phyloP scores from a whole-genome alignment of 176 grass and related monocot species.

The Triticum urartu region DNA sequence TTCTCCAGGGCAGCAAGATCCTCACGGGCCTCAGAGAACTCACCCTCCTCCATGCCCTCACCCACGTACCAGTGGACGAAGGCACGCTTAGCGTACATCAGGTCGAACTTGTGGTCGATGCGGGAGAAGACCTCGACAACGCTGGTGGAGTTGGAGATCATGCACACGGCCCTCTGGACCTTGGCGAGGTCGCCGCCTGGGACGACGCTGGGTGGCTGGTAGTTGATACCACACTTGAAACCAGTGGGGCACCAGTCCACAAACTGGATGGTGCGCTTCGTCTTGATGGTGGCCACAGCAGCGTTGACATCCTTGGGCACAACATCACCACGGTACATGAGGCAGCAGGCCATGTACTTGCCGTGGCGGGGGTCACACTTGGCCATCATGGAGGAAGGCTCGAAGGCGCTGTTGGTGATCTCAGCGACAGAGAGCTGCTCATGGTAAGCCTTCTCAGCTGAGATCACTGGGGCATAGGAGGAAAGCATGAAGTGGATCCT shows the following conservation, averaged over 20 bases:
- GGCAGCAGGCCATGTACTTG: constrained; percentile 68
- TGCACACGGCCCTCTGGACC: constrained; percentile 60
- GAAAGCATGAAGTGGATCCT: constrained; percentile 70
- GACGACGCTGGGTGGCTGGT: constrained; percentile 51
- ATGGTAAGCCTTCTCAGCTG: constrained; percentile 56
- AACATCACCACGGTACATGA: constrained; percentile 58
- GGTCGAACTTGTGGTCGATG: constrained; percentile 59
- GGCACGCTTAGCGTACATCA: constrained; percentile 61
- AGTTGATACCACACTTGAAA: constrained; percentile 65
- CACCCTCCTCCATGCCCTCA: constrained; percentile 62
- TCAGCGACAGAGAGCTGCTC: constrained; percentile 57
- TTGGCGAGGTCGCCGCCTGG: constrained; percentile 47
- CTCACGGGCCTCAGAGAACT: constrained; percentile 63
- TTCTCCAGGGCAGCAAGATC: constrained; percentile 53
- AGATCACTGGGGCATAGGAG: constrained; percentile 50
- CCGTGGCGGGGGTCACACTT: constrained; percentile 58
- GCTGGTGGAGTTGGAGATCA: constrained; percentile 69
- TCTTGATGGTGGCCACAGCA: constrained; percentile 50
- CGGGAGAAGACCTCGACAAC: constrained; percentile 61
- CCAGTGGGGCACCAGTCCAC: constrained; percentile 58
- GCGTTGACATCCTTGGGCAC: constrained; percentile 57
- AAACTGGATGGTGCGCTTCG: constrained; percentile 60
- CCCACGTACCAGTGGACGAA: constrained; percentile 63
- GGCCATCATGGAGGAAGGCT: constrained; percentile 61
- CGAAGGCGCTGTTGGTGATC: constrained; percentile 53